Conservation (phyloP, 805 yeast species). For the Suhomyces vadensis region DNA sequence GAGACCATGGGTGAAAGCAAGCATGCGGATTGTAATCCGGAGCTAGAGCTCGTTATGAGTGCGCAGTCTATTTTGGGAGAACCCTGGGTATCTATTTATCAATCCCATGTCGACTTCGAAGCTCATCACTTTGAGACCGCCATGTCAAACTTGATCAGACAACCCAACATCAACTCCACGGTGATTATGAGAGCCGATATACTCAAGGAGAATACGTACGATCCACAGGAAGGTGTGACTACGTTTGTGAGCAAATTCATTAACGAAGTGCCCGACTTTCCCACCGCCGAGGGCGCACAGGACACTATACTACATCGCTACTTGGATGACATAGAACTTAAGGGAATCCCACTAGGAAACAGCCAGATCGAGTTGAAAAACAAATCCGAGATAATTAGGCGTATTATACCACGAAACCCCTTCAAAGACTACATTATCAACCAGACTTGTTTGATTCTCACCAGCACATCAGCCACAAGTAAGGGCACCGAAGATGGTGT, state of each 20-base stretch:
- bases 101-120: constrained; percentile 48
- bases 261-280: constrained; percentile 34
- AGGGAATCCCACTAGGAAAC: constrained; percentile 28
- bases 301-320: constrained; percentile 31
- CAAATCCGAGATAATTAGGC: constrained; percentile 62
- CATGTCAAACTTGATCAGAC: constrained; percentile 73
- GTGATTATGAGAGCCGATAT: constrained; percentile 89
- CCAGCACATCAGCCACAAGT: constrained; percentile 21
- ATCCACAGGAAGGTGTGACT: constrained; percentile 31
- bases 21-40: neutral
- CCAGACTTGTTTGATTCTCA: constrained; percentile 72
- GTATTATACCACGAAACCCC: constrained; percentile 91
- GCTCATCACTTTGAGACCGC: constrained; percentile 67
- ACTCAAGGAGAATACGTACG: constrained; percentile 50
- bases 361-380: constrained; percentile 28
- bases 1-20: neutral
- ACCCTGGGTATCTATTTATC: constrained; percentile 63
- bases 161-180: constrained; percentile 90
- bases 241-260: constrained; percentile 28
- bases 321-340: constrained; percentile 33
- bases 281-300: constrained; percentile 21
- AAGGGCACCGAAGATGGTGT: constrained; percentile 31
- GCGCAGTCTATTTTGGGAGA: constrained; percentile 52
- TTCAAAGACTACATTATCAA: constrained; percentile 78
- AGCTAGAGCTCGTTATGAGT: neutral